A percentile compares a stretch with the other conserved stretches of the same genome.
phyloP scores from a whole-genome alignment of 2,329 filamentous ascomycete genomes.

The Arthroderma sp. region DNA sequence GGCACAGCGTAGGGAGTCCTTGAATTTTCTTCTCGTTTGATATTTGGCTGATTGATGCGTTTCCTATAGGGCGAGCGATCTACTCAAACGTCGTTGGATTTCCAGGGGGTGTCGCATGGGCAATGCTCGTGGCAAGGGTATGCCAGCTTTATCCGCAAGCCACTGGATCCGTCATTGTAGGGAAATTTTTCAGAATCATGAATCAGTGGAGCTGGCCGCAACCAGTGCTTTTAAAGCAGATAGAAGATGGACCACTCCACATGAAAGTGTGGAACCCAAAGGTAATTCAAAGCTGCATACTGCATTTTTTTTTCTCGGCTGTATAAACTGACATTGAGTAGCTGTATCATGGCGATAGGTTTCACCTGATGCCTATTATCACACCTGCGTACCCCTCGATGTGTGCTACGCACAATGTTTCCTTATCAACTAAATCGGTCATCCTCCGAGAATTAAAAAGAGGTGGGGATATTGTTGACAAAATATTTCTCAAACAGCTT shows the following conservation, averaged over 20 bases:
- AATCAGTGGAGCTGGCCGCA: constrained; percentile 85
- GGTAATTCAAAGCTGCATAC: constrained; percentile 34
- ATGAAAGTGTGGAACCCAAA: constrained; percentile 91
- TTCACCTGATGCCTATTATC: constrained; percentile 94
- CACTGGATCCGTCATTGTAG: constrained; percentile 72
- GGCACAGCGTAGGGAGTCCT: constrained; percentile 52
- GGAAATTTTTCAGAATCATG: constrained; percentile 91
- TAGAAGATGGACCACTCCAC: constrained; percentile 67
- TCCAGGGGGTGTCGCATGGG: constrained; percentile 93
- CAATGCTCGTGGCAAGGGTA: constrained; percentile 89
- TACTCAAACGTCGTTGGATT: constrained; percentile 96
- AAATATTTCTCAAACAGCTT: constrained; percentile 62
- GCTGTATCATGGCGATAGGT: constrained; percentile 66
- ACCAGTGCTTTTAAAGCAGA: constrained; percentile 78
- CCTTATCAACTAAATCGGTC: constrained; percentile 68
- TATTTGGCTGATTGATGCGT: constrained; percentile 1
- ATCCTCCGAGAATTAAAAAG: constrained; percentile 72
- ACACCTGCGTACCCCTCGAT: constrained; percentile 95
- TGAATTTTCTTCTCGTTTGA: background rate
- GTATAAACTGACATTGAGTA: constrained; percentile 18
- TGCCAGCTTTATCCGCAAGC: constrained; percentile 95
- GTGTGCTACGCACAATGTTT: constrained; percentile 94
- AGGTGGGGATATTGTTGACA: constrained; percentile 62
- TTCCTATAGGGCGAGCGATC: constrained; percentile 54
- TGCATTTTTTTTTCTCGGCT: background rate